Evolutionary conservation across 441 rosid species (phyloP).

Genomic region (Adansonia gregorii): DNA sequence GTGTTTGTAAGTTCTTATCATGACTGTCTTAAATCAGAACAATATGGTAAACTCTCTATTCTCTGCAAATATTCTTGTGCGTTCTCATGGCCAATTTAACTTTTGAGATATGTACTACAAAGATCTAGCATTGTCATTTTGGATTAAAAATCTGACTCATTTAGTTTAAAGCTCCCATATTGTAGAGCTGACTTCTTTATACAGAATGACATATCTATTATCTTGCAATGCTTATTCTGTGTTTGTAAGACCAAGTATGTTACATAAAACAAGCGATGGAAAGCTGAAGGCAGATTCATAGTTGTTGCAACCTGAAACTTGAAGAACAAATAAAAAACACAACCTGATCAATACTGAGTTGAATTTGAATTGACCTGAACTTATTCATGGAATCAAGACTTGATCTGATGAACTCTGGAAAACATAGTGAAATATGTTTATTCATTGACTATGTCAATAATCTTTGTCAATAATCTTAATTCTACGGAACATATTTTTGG

Average conservation of each 20-base stretch:
- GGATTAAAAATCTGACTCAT: conserved; percentile 5
- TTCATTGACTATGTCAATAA: background rate
- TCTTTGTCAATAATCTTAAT: conserved; percentile 1
- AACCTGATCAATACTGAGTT: background rate
- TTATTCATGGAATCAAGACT: background rate
- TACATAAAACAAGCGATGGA: background rate
- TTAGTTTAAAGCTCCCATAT: conserved; percentile 1
- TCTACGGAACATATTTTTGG: background rate
- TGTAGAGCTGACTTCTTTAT: background rate
- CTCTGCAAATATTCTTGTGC: background rate
- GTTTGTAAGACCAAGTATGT: background rate
- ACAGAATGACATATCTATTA: background rate
- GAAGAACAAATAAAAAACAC: background rate
- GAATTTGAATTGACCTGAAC: background rate
- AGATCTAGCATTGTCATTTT: background rate
- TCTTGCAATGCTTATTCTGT: background rate
- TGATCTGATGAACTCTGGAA: conserved; percentile 9
- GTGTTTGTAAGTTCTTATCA: conserved; percentile 1
- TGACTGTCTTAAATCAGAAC: background rate
- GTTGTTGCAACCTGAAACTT: background rate
- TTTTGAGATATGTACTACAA: background rate
- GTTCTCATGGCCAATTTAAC: background rate
- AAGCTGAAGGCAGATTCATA: conserved; percentile 5
- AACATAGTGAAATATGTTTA: background rate
- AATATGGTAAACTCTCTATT: conserved; percentile 4